Percentiles rank a stretch among this genome's conserved stretches.
Conservation (phyloP, 208 protist genomes). For the Crithidia brevicula region DNA sequence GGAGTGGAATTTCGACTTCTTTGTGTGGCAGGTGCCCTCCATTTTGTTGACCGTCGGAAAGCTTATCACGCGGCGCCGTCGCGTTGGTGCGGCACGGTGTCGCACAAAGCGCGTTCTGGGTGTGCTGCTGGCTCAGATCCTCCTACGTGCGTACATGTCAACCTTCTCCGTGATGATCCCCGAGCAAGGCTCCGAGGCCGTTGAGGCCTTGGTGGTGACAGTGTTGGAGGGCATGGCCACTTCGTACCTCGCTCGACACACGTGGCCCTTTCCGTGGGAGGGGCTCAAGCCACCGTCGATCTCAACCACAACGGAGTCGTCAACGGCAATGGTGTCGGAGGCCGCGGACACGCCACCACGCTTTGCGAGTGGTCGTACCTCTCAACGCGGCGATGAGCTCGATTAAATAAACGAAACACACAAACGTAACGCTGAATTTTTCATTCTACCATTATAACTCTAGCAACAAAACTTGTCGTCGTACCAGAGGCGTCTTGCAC, state of each 20-base stretch:
- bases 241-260: slow-evolving; percentile 68
- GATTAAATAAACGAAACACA: background rate
- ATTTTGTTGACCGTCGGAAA: slow-evolving; percentile 66
- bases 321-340: slow-evolving; percentile 29
- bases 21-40: slow-evolving; percentile 80
- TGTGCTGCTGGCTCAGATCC: slow-evolving; percentile 59
- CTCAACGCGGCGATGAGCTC: slow-evolving; percentile 5
- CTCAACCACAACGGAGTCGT: slow-evolving; percentile 25
- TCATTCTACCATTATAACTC: background rate
- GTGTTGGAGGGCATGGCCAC: slow-evolving; percentile 60
- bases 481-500: background rate
- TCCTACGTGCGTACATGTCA: slow-evolving; percentile 69
- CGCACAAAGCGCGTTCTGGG: slow-evolving; percentile 67
- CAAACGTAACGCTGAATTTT: background rate
- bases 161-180: slow-evolving; percentile 87
- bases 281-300: slow-evolving; percentile 4
- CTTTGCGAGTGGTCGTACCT: background rate
- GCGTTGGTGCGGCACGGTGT: slow-evolving; percentile 41
- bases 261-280: slow-evolving; percentile 62
- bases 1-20: slow-evolving; percentile 87
- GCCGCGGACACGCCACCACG: slow-evolving; percentile 17
- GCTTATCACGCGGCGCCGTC: slow-evolving; percentile 57
- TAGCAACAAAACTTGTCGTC: background rate
- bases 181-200: slow-evolving; percentile 46
- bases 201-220: slow-evolving; percentile 50